These are phyloP conservation scores for Cercospora zeina DNA, from an alignment of 2,329 filamentous ascomycete genomes.

Conservation along the genomic window DNA sequence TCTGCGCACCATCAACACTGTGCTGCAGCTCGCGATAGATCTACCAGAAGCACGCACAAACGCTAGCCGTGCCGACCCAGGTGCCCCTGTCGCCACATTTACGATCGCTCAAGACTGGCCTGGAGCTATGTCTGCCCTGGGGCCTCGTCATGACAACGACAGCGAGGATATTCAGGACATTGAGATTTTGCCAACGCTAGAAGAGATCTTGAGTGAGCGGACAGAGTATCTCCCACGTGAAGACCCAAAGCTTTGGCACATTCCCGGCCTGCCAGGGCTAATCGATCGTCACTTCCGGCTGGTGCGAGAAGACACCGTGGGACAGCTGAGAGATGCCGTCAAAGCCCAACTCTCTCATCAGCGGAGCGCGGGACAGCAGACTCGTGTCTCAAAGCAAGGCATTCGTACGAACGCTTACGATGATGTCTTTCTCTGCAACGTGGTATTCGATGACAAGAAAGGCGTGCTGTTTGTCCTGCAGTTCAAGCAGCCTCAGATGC, in stretches of 20 bases:
- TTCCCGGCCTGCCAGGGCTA: constrained; percentile 49
- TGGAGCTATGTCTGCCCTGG: constrained; percentile 42
- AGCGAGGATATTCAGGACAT: constrained; percentile 61
- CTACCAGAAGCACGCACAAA: neutral
- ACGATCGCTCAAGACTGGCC: constrained; percentile 32
- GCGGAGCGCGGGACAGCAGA: constrained; percentile 22
- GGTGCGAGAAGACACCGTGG: constrained; percentile 69
- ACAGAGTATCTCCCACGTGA: constrained; percentile 23
- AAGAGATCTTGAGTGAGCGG: constrained; percentile 51
- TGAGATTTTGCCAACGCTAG: constrained; percentile 63
- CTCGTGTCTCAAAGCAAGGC: constrained; percentile 3
- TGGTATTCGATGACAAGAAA: constrained; percentile 43
- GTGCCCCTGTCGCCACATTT: constrained; percentile 17
- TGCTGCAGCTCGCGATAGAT: constrained; percentile 12
- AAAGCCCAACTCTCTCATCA: constrained; percentile 45
- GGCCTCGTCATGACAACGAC: constrained; percentile 75
- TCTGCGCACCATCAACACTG: constrained; percentile 15
- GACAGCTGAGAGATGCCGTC: constrained; percentile 63
- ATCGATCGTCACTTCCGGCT: constrained; percentile 72
- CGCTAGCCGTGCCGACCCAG: no score
- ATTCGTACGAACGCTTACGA: constrained; percentile 45
- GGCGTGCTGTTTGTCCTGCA: constrained; percentile 51
- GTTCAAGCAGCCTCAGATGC: constrained; percentile 49
- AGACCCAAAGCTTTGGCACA: constrained; percentile 46
- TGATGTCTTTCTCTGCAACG: constrained; percentile 37